Percentiles rank a stretch among this genome's conserved stretches.
These are phyloP conservation scores for Corymbia calophylla DNA, from an alignment of 441 rosid genomes.

Conservation along the genomic window DNA sequence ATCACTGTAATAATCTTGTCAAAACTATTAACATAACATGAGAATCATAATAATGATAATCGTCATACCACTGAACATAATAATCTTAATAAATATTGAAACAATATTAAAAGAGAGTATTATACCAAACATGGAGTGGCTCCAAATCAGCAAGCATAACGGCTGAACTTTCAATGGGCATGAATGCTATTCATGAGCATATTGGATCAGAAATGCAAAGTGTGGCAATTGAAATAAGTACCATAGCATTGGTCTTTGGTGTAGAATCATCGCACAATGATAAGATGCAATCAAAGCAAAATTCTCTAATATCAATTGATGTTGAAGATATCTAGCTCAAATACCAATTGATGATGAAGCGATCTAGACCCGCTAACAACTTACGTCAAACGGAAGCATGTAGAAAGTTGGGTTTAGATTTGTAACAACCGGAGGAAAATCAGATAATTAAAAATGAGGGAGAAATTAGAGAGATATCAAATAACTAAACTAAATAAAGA, in stretches of 20 bases:
- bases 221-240: neutral
- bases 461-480: no score
- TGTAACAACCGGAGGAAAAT: neutral
- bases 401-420: neutral
- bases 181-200: neutral
- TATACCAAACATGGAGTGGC: neutral
- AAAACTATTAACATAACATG: neutral
- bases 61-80: fast-evolving
- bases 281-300: neutral
- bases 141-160: fast-evolving
- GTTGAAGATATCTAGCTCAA: neutral
- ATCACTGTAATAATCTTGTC: neutral
- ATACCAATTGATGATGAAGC: neutral
- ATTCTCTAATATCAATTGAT: neutral
- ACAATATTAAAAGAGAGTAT: neutral
- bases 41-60: neutral
- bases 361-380: fast-evolving
- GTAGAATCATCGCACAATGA: neutral
- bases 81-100: neutral
- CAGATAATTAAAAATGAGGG: fast-evolving
- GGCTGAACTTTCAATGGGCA: fast-evolving
- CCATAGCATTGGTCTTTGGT: fast-evolving
- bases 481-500: no score
- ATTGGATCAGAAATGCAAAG: fast-evolving
- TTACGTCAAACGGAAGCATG: fast-evolving